Conservation (phyloP, 2,329 filamentous ascomycete species). For the Fusarium succisae region DNA sequence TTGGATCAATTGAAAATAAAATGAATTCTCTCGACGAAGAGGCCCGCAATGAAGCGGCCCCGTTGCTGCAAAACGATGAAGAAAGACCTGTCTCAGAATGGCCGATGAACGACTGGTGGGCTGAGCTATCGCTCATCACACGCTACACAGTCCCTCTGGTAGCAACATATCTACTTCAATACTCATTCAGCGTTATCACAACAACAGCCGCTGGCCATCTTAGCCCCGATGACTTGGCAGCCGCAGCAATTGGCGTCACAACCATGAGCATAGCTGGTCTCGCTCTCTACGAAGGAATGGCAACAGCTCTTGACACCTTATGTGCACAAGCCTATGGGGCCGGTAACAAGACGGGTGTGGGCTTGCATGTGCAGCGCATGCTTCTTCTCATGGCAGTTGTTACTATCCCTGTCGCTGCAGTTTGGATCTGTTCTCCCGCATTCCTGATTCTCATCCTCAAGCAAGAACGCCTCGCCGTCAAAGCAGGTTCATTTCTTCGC, state of each 20-base stretch:
- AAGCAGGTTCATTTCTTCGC: conserved; percentile 59
- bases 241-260: conserved; percentile 61
- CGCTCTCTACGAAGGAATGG: conserved; percentile 50
- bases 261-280: conserved; percentile 64
- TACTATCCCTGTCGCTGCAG: conserved; percentile 57
- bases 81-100: neutral
- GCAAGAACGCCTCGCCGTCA: conserved; percentile 57
- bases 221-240: conserved; percentile 61
- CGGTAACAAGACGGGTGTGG: conserved; percentile 57
- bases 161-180: conserved; percentile 64
- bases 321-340: conserved; percentile 43
- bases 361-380: conserved; percentile 63
- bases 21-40: neutral
- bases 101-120: neutral
- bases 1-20: neutral
- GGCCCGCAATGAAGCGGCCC: conserved; percentile 12
- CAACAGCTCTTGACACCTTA: conserved; percentile 40
- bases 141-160: conserved; percentile 56
- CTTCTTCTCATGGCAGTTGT: conserved; percentile 58
- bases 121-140: conserved; percentile 29
- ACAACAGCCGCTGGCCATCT: conserved; percentile 63
- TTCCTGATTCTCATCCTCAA: conserved; percentile 57
- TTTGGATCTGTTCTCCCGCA: conserved; percentile 60
- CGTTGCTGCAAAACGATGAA: conserved; percentile 14
- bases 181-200: conserved; percentile 61